phyloP scores from a whole-genome alignment of 2,329 filamentous ascomycete genomes.

The Parastagonospora nodorum region DNA sequence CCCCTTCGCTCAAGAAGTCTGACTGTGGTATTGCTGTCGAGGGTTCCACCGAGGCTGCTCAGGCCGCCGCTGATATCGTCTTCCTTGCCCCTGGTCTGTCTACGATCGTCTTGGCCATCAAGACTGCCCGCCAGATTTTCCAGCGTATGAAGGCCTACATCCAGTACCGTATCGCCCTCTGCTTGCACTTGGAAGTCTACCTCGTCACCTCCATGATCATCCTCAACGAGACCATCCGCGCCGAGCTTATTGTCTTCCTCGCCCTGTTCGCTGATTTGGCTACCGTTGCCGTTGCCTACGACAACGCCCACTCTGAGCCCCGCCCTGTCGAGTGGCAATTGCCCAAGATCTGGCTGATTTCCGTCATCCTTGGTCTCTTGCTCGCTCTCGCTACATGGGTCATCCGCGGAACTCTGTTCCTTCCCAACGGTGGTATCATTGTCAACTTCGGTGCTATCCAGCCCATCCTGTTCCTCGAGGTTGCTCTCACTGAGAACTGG shows the following conservation, averaged over 20 bases:
- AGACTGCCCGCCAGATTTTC: constrained; percentile 76
- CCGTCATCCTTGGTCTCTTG: constrained; percentile 68
- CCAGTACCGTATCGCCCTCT: constrained; percentile 77
- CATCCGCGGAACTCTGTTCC: constrained; percentile 71
- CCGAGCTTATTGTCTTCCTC: constrained; percentile 77
- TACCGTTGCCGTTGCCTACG: constrained; percentile 78
- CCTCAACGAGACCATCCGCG: constrained; percentile 75
- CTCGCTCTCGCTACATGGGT: constrained; percentile 76
- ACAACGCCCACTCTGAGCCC: constrained; percentile 76
- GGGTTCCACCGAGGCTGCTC: constrained; percentile 72
- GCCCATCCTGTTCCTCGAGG: constrained; percentile 65
- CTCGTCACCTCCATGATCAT: constrained; percentile 79
- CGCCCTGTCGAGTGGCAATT: constrained; percentile 81
- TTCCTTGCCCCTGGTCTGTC: constrained; percentile 74
- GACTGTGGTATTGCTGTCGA: constrained; percentile 77
- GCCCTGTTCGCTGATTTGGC: constrained; percentile 80
- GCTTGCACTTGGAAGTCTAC: constrained; percentile 76
- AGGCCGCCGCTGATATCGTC: constrained; percentile 74
- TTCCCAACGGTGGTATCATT: constrained; percentile 72
- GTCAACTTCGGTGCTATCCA: constrained; percentile 76
- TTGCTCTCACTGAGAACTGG: constrained; percentile 60
- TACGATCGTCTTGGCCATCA: constrained; percentile 75
- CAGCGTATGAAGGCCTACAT: constrained; percentile 80
- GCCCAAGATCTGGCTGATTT: constrained; percentile 81
- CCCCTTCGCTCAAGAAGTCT: constrained; percentile 74